Evolutionary conservation across 805 yeast species (phyloP).

Genomic region (Candida insectalens): DNA sequence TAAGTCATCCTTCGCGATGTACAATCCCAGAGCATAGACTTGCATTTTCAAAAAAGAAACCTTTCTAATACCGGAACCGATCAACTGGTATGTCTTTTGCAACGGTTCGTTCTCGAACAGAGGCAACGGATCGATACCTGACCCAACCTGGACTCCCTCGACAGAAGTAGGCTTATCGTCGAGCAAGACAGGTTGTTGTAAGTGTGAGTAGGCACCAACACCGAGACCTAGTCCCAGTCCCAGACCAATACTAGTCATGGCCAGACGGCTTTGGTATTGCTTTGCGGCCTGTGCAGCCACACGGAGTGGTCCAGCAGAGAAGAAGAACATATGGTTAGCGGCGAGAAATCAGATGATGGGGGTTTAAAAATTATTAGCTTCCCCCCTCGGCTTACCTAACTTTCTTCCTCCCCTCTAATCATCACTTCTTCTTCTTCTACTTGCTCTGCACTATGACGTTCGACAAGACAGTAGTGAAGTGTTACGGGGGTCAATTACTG

Average conservation of each 20-base stretch:
- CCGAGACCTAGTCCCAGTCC: background rate
- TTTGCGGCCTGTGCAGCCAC: background rate
- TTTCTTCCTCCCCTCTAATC: too few relatives aligned
- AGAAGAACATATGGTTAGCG: background rate
- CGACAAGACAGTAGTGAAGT: too few relatives aligned
- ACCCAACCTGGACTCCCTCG: constrained; percentile 14
- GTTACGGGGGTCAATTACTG: constrained; percentile 66
- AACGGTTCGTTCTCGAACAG: constrained; percentile 9
- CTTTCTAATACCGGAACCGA: constrained; percentile 76
- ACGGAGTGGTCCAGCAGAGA: background rate
- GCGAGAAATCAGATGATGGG: background rate
- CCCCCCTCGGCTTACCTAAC: too few relatives aligned
- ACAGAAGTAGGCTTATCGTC: constrained; percentile 4
- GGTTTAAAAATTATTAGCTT: constrained; percentile 41
- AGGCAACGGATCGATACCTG: constrained; percentile 22
- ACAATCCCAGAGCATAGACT: constrained; percentile 83
- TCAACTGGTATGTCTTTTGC: constrained; percentile 32
- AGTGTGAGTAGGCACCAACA: background rate
- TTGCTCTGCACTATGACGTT: too few relatives aligned
- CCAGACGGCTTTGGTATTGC: background rate
- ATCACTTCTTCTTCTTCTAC: too few relatives aligned
- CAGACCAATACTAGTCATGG: background rate
- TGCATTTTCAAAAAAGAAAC: constrained; percentile 77
- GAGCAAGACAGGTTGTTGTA: background rate
- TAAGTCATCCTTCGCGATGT: constrained; percentile 55